A percentile compares a stretch with the other conserved stretches of the same genome.
These are phyloP conservation scores for Rhizophora apiculata DNA, from an alignment of 345 rosid genomes.

Conservation along the genomic window DNA sequence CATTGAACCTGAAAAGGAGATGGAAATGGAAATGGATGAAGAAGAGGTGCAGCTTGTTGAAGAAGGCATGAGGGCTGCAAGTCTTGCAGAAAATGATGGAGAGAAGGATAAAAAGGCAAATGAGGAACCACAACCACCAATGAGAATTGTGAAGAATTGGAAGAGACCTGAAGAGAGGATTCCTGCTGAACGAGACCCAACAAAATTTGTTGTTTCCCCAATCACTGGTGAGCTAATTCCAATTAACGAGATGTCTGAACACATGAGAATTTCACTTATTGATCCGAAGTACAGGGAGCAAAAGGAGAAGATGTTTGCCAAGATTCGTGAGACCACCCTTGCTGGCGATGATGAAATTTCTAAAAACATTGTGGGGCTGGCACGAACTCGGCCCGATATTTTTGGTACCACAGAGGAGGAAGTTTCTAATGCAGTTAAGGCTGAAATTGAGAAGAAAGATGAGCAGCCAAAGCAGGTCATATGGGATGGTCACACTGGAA, in stretches of 20 bases:
- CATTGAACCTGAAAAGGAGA: conserved; percentile 79
- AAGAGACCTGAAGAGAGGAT: conserved; percentile 92
- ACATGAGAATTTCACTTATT: conserved; percentile 81
- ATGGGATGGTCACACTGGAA: conserved; percentile 94
- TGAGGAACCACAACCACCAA: conserved; percentile 75
- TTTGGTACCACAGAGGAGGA: conserved; percentile 95
- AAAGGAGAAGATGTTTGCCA: conserved; percentile 91
- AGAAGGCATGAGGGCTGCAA: conserved; percentile 80
- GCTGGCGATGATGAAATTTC: conserved; percentile 93
- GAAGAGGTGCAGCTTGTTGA: conserved; percentile 89
- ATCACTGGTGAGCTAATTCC: conserved; percentile 87
- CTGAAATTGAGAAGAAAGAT: conserved; percentile 91
- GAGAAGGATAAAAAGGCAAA: conserved; percentile 30
- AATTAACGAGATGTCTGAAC: conserved; percentile 91
- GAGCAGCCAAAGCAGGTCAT: conserved; percentile 94
- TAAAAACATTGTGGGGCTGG: conserved; percentile 80
- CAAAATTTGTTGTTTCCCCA: conserved; percentile 73
- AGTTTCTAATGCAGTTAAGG: conserved; percentile 91
- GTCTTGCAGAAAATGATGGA: conserved; percentile 50
- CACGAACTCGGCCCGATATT: conserved; percentile 86
- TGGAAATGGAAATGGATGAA: conserved; percentile 95
- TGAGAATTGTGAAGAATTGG: conserved; percentile 92
- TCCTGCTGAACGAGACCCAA: conserved; percentile 74
- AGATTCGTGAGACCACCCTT: conserved; percentile 87
- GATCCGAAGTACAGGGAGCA: conserved; percentile 96